A percentile compares a stretch with the other conserved stretches of the same genome.
Conservation (phyloP, 2,329 filamentous ascomycete species). For the Fonsecaea nubica region DNA sequence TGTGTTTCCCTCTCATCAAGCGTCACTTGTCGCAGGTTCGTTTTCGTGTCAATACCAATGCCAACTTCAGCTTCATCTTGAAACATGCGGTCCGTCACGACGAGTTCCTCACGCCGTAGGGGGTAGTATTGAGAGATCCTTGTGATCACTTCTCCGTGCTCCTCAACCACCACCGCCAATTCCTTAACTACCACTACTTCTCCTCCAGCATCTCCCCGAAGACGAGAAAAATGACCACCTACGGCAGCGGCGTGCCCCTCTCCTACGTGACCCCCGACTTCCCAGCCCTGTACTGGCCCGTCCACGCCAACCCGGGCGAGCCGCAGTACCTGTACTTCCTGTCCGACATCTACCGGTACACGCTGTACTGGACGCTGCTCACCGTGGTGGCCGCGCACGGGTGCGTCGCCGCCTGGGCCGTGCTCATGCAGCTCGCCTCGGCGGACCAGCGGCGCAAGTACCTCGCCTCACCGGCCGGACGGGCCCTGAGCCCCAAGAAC, state of each 20-base stretch:
- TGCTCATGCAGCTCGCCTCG: conserved; percentile 65
- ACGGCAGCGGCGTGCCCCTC: conserved; percentile 32
- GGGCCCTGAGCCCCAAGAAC: conserved; percentile 35
- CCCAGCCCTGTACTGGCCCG: conserved; percentile 80
- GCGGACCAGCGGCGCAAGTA: conserved; percentile 32
- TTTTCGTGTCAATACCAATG: no score
- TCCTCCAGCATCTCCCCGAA: background rate
- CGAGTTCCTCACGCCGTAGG: no score
- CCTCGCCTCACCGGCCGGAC: conserved; percentile 30
- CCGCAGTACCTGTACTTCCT: conserved; percentile 73
- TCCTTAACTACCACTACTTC: background rate
- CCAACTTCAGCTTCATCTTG: no score
- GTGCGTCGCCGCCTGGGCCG: conserved; percentile 72
- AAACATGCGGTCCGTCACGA: no score
- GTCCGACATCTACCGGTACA: conserved; percentile 84
- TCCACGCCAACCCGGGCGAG: conserved; percentile 63
- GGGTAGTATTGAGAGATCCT: no score
- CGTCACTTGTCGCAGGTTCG: no score
- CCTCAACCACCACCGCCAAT: no score
- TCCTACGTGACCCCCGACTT: conserved; percentile 73
- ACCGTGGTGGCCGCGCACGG: conserved; percentile 78
- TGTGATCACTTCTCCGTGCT: no score
- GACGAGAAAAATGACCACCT: conserved; percentile 28
- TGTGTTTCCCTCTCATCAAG: no score
- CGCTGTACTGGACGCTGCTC: conserved; percentile 82